Evolutionary conservation across 2,329 filamentous ascomycete genomes (phyloP).

Genomic region (Pyrenochaeta sp.): DNA sequence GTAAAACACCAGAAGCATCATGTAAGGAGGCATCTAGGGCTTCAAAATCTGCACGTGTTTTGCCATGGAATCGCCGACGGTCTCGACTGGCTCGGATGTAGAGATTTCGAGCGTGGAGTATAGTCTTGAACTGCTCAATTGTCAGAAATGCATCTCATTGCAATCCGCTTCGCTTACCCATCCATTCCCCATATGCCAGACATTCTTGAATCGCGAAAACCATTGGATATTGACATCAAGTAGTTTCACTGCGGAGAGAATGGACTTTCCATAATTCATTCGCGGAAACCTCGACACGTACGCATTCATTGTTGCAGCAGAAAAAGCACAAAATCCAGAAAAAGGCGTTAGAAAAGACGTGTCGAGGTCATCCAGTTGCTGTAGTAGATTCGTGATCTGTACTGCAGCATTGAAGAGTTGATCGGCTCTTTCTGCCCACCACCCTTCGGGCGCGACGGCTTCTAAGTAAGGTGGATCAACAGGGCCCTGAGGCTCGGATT

Average conservation of each 20-base stretch:
- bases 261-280: neutral
- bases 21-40: neutral
- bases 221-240: neutral
- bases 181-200: neutral
- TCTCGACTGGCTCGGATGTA: neutral
- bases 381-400: neutral
- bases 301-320: neutral
- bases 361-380: neutral
- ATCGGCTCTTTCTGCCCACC: neutral
- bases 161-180: neutral
- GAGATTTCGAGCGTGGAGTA: neutral
- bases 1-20: neutral
- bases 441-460: neutral
- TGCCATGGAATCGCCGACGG: neutral
- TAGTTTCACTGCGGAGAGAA: neutral
- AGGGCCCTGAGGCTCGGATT: neutral
- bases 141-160: neutral
- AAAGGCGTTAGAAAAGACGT: neutral
- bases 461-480: neutral
- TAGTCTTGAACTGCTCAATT: neutral
- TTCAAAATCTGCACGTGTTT: neutral
- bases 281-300: neutral
- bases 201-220: neutral
- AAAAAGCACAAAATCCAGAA: neutral
- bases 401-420: neutral